Conservation (phyloP, 1,284 basidiomycete species). For the Exobasidium rhododendri region DNA sequence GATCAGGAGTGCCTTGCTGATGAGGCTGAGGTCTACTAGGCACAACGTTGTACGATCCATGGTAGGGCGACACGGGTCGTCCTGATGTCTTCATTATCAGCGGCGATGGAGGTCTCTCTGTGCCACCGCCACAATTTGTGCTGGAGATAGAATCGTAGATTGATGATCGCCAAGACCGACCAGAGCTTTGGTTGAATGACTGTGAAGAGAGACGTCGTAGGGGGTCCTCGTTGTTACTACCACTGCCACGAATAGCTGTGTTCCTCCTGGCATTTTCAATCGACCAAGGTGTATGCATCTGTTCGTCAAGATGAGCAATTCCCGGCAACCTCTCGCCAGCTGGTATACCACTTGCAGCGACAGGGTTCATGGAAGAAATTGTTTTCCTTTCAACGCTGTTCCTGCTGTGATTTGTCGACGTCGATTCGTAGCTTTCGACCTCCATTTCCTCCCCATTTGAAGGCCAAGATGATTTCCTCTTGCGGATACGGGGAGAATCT, state of each 20-base stretch:
- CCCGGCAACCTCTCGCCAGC: not conserved
- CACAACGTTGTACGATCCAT: not conserved
- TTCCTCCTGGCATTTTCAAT: not conserved
- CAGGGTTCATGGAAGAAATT: not conserved
- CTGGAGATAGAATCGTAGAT: not conserved
- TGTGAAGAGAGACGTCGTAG: not conserved
- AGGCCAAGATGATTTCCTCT: not conserved
- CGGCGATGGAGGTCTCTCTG: not conserved
- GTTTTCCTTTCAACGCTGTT: not conserved
- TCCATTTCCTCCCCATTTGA: not conserved
- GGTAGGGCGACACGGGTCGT: not conserved
- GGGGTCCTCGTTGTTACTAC: not conserved
- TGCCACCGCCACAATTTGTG: too few species aligned
- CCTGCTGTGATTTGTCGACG: not conserved
- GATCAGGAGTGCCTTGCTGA: not conserved
- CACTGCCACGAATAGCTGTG: not conserved
- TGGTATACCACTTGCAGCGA: not conserved
- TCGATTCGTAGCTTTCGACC: not conserved
- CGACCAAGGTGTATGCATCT: constrained; percentile 5
- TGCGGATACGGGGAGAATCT: not conserved
- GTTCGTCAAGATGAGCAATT: constrained; percentile 4
- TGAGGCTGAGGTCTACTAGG: not conserved
- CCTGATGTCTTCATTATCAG: not conserved
- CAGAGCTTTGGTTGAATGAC: not conserved
- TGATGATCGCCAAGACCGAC: not conserved